Conservation (phyloP, 208 protist genomes). For the Acanthamoeba lenticulata region DNA sequence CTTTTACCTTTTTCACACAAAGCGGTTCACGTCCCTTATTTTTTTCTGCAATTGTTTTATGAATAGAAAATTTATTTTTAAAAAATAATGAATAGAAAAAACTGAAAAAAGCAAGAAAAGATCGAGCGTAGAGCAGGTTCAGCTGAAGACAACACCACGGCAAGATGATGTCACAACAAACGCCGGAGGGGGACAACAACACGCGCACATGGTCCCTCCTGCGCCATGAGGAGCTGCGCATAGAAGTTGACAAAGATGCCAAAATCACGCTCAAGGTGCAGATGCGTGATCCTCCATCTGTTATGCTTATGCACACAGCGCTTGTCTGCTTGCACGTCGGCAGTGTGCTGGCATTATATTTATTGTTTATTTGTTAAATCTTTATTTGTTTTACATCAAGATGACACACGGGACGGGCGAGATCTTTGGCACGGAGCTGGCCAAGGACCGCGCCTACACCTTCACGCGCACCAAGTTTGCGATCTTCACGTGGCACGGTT, state of each 20-base stretch:
- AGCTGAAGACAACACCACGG: no score
- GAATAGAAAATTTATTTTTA: background rate
- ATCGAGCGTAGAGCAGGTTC: background rate
- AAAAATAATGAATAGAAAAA: background rate
- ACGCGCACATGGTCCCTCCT: background rate
- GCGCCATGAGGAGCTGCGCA: slow-evolving; percentile 40
- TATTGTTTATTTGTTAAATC: background rate
- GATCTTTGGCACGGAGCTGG: slow-evolving; percentile 80
- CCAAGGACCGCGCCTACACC: slow-evolving; percentile 68
- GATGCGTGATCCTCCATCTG: background rate
- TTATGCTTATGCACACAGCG: no score
- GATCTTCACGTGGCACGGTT: slow-evolving; percentile 79
- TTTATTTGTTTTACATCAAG: background rate
- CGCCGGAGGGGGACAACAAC: background rate
- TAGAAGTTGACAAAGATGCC: slow-evolving; percentile 32
- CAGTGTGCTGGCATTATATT: background rate
- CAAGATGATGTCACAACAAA: background rate
- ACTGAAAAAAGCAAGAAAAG: background rate
- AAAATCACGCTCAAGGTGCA: slow-evolving; percentile 44
- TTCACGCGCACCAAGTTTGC: slow-evolving; percentile 71
- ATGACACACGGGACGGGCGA: slow-evolving; percentile 75
- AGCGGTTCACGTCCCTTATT: no score
- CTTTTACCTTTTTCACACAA: no score
- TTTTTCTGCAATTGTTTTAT: no score
- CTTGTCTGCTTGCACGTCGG: background rate